A percentile compares a stretch with the other conserved stretches of the same genome.
These are phyloP conservation scores for Penicillium sp. DNA, from an alignment of 2,329 filamentous ascomycete genomes.

Conservation along the genomic window DNA sequence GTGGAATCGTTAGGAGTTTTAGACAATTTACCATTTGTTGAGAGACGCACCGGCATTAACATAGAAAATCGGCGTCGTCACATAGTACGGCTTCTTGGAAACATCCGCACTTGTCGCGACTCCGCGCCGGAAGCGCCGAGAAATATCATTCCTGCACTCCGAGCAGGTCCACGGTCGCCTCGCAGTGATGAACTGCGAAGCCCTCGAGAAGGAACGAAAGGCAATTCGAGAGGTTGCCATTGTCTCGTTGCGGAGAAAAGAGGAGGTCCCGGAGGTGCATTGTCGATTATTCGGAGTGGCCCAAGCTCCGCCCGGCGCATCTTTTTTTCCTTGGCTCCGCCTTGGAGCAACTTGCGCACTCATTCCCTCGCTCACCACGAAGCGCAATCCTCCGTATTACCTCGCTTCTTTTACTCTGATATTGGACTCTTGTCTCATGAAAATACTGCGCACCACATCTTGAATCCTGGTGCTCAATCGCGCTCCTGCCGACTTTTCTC, in stretches of 20 bases:
- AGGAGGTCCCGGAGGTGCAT: constrained; percentile 24
- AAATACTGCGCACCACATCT: neutral
- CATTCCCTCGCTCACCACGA: neutral
- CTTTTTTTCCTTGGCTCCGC: constrained; percentile 24
- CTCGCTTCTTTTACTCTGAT: neutral
- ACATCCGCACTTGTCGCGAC: constrained; percentile 35
- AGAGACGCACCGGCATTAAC: constrained; percentile 81
- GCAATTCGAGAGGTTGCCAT: constrained; percentile 36
- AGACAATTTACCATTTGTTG: neutral
- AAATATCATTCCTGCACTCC: constrained; percentile 31
- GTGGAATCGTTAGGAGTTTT: neutral
- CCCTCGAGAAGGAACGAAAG: constrained; percentile 38
- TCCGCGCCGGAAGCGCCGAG: constrained; percentile 29
- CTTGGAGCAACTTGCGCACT: neutral
- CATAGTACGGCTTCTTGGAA: constrained; percentile 79
- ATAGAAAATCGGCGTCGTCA: constrained; percentile 98
- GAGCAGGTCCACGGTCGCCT: constrained; percentile 37
- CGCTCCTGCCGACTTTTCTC: neutral
- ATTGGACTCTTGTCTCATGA: neutral
- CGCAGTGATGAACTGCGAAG: constrained; percentile 31
- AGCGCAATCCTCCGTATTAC: neutral
- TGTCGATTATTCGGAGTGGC: constrained; percentile 38
- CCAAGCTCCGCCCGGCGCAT: constrained; percentile 39
- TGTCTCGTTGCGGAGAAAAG: constrained; percentile 19
- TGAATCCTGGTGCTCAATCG: neutral